A percentile compares a stretch with the other conserved stretches of the same genome.
Conservation (phyloP, 2,329 filamentous ascomycete genomes). For the Phaeosphaeria sp. region DNA sequence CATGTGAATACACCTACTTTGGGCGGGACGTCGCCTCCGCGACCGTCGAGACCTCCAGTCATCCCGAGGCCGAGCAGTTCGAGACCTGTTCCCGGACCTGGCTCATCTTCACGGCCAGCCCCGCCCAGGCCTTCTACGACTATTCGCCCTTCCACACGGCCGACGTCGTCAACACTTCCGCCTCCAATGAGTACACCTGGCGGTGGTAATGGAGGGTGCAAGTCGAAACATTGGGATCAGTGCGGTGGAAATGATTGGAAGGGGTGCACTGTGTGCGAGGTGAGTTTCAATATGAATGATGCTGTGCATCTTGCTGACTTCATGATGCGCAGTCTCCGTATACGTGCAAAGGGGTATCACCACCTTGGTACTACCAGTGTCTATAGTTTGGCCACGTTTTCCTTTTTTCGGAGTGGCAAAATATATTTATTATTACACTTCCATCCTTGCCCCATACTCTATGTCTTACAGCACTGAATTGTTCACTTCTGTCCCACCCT, state of each 20-base stretch:
- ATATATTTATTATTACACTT: neutral
- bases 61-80: constrained; percentile 10
- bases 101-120: constrained; percentile 1
- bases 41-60: constrained; percentile 16
- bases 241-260: constrained; percentile 41
- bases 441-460: no score
- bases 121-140: constrained; percentile 9
- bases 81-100: constrained; percentile 7
- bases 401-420: neutral
- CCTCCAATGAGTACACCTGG: constrained; percentile 30
- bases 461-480: no score
- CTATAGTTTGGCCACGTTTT: neutral
- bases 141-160: constrained; percentile 4
- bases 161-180: constrained; percentile 14
- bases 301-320: constrained; percentile 3
- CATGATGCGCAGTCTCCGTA: constrained; percentile 26
- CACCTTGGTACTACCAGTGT: constrained; percentile 40
- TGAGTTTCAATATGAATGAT: constrained; percentile 13
- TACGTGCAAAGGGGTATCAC: constrained; percentile 35
- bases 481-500: no score
- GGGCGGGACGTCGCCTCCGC: constrained; percentile 23
- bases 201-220: constrained; percentile 27
- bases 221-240: constrained; percentile 39
- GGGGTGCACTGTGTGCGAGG: constrained; percentile 37
- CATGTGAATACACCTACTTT: constrained; percentile 38